These are phyloP conservation scores for Emydomyces testavorans DNA, from an alignment of 2,329 filamentous ascomycete genomes.

Conservation along the genomic window DNA sequence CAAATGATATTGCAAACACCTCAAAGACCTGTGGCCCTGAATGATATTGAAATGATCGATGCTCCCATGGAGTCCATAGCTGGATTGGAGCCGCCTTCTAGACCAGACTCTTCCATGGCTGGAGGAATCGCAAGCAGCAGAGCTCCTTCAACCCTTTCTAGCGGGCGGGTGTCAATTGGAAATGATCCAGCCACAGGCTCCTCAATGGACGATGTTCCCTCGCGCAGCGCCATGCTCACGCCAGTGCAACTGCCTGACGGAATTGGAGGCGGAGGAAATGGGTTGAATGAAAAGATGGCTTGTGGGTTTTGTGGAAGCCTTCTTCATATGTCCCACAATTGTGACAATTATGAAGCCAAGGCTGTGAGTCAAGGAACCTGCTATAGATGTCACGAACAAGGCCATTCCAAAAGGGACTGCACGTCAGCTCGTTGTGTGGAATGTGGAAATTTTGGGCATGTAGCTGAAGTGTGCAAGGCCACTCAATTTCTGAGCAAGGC, in stretches of 20 bases:
- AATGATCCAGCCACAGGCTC: neutral
- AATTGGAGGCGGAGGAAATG: constrained; percentile 35
- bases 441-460: constrained; percentile 38
- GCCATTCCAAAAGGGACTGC: constrained; percentile 32
- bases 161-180: constrained; percentile 9
- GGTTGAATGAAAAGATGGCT: constrained; percentile 33
- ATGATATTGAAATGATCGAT: constrained; percentile 36
- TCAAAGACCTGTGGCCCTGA: constrained; percentile 34
- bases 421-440: constrained; percentile 32
- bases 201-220: constrained; percentile 8
- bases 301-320: constrained; percentile 39
- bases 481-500: constrained; percentile 27
- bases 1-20: constrained; percentile 44
- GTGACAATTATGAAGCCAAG: constrained; percentile 36
- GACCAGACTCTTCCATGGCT: constrained; percentile 17
- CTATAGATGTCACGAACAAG: constrained; percentile 31
- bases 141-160: constrained; percentile 24
- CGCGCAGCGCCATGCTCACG: constrained; percentile 18
- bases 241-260: constrained; percentile 25
- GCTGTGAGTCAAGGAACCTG: constrained; percentile 31
- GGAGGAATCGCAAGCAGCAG: constrained; percentile 22
- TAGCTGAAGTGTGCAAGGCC: constrained; percentile 26
- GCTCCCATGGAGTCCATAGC: constrained; percentile 16
- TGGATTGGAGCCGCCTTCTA: constrained; percentile 18
- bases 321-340: constrained; percentile 35